Conservation (phyloP, 805 yeast species). For the Lipomyces yamanashiensis region DNA sequence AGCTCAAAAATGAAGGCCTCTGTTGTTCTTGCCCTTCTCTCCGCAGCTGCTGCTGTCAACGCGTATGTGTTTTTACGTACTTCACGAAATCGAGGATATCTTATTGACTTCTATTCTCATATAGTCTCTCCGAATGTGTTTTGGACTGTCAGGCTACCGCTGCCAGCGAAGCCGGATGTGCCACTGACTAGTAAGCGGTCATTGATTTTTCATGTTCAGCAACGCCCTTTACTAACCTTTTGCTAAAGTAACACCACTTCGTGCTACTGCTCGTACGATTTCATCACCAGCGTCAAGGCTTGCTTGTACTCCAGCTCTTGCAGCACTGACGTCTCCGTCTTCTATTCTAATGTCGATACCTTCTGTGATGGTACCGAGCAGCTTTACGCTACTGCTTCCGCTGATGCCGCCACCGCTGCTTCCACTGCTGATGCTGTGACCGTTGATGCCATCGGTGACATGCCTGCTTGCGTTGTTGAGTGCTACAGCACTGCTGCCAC, state of each 20-base stretch:
- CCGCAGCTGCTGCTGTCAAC: not conserved
- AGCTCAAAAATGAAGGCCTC: not conserved
- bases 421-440: too few relatives aligned
- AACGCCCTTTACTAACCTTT: not conserved
- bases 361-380: too few relatives aligned
- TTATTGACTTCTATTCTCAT: not conserved
- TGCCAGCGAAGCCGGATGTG: not conserved
- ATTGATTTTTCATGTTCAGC: too few relatives aligned
- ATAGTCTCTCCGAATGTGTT: not conserved
- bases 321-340: not conserved
- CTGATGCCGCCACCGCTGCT: too few relatives aligned
- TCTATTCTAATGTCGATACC: not conserved
- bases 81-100: too few relatives aligned
- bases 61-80: too few relatives aligned
- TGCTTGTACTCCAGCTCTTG: not conserved
- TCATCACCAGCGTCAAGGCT: not conserved
- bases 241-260: not conserved
- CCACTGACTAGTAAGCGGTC: not conserved
- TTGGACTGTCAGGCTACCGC: not conserved
- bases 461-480: too few relatives aligned
- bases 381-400: too few relatives aligned
- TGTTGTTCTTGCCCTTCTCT: not conserved
- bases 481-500: too few relatives aligned
- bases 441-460: too few relatives aligned
- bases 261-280: slow-evolving; percentile 5